phyloP scores from a whole-genome alignment of 257 asterid species.

The Solanum gandarillasii region DNA sequence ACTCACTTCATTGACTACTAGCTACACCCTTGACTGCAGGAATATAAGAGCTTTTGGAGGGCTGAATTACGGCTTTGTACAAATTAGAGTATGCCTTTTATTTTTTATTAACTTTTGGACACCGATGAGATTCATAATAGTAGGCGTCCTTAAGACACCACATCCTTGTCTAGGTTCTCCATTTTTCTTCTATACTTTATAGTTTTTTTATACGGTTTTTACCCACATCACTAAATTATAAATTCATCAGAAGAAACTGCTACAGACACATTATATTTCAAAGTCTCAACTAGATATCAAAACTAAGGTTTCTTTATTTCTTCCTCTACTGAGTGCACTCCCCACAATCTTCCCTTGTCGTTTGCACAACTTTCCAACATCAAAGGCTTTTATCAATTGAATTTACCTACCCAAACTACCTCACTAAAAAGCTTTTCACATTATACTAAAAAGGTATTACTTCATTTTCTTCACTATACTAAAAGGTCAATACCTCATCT shows the following conservation, averaged over 20 bases:
- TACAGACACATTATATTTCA: not conserved
- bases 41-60: not conserved
- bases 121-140: not conserved
- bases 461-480: not conserved
- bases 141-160: not conserved
- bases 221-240: not conserved
- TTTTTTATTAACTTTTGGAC: not conserved
- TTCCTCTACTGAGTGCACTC: not conserved
- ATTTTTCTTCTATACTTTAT: not conserved
- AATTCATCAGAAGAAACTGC: not conserved
- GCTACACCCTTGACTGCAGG: not conserved
- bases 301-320: not conserved
- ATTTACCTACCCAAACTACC: not conserved
- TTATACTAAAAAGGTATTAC: not conserved
- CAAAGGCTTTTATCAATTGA: not conserved
- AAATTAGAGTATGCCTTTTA: not conserved
- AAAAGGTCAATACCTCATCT: not conserved
- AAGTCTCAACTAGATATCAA: not conserved
- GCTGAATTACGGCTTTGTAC: not conserved
- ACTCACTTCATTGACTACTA: not conserved
- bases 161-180: not conserved
- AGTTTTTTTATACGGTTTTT: not conserved
- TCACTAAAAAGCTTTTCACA: not conserved
- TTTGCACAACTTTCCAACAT: not conserved
- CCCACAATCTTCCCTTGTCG: not conserved